Conservation (phyloP, 805 yeast species). For the Nakazawaea sp. region DNA sequence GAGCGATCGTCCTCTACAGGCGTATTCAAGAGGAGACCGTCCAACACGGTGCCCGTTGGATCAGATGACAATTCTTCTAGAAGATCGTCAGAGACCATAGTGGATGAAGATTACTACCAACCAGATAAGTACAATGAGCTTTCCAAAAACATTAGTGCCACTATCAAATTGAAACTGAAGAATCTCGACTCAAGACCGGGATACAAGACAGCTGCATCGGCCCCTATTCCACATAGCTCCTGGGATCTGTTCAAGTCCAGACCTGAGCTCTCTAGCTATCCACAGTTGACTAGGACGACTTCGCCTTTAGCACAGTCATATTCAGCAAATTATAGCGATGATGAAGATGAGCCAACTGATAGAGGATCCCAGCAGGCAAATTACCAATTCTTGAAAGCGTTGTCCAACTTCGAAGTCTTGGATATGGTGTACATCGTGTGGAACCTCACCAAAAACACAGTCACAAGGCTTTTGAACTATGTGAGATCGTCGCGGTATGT, state of each 20-base stretch:
- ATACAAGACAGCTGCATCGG: neutral
- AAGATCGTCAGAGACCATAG: neutral
- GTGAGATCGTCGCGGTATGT: constrained; percentile 16
- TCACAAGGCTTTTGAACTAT: too few species aligned
- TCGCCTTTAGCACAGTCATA: neutral
- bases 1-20: constrained; percentile 3
- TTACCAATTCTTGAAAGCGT: neutral
- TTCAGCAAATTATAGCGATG: neutral
- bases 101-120: neutral
- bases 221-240: too few species aligned
- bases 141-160: constrained; percentile 9
- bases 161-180: constrained; percentile 2
- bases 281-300: neutral
- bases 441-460: too few species aligned
- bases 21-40: constrained; percentile 1
- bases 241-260: neutral
- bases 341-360: neutral
- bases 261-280: neutral
- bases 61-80: constrained; percentile 1
- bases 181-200: neutral
- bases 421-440: too few species aligned
- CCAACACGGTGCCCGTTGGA: neutral
- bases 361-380: neutral
- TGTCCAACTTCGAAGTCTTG: constrained; percentile 3
- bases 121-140: constrained; percentile 3